Percentiles rank a stretch among this genome's conserved stretches.
Conservation (phyloP, 495 filamentous ascomycete species). For the Cenococcum geophilum region DNA sequence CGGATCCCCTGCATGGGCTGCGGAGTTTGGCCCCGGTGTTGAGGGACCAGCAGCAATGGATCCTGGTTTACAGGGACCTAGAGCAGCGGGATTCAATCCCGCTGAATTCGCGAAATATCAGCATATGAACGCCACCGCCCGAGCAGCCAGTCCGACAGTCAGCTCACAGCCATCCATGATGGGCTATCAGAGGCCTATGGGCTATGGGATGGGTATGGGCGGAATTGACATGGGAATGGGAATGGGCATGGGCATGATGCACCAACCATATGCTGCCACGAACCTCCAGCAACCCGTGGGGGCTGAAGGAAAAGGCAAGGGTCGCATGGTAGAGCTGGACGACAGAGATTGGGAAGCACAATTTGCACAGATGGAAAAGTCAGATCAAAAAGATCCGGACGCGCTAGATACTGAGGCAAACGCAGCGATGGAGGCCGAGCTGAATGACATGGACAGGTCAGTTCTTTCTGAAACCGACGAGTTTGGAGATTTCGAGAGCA, state of each 20-base stretch:
- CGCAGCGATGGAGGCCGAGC: conserved; percentile 76
- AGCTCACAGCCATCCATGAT: conserved; percentile 45
- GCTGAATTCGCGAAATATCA: conserved; percentile 85
- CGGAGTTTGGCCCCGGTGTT: conserved; percentile 58
- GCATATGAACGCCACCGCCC: conserved; percentile 56
- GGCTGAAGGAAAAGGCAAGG: conserved; percentile 75
- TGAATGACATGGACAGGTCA: conserved; percentile 87
- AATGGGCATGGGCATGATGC: conserved; percentile 35
- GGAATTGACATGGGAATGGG: conserved; percentile 35
- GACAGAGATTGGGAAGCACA: conserved; percentile 94
- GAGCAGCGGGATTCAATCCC: conserved; percentile 61
- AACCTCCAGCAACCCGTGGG: conserved; percentile 52
- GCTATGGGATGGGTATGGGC: conserved; percentile 38
- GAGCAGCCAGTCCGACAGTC: conserved; percentile 52
- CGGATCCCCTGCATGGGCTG: conserved; percentile 61
- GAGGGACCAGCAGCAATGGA: conserved; percentile 71
- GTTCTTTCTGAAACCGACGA: conserved; percentile 46
- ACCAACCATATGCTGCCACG: conserved; percentile 37
- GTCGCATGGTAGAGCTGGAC: conserved; percentile 84
- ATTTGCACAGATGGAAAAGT: conserved; percentile 80
- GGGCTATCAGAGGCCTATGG: conserved; percentile 59
- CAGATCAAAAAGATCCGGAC: conserved; percentile 49
- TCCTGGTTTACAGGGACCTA: conserved; percentile 47
- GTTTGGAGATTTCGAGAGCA: conserved; percentile 80
- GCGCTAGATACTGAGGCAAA: conserved; percentile 64